Evolutionary conservation across 2,329 filamentous ascomycete genomes (phyloP).

Genomic region (Verticillium nonalfalfae): DNA sequence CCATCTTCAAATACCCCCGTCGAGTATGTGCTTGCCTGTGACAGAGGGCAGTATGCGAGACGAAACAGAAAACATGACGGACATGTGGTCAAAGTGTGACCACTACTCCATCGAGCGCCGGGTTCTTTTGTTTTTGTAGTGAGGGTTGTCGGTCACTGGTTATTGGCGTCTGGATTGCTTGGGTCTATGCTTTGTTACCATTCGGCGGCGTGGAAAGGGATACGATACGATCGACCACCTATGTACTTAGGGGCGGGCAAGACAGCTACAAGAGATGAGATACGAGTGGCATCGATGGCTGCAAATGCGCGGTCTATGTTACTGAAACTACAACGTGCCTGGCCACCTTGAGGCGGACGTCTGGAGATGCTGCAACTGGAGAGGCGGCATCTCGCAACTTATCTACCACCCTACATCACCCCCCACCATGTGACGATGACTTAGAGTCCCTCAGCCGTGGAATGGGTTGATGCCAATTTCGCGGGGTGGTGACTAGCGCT

Average conservation of each 20-base stretch:
- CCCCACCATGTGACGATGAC: neutral
- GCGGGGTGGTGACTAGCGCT: neutral
- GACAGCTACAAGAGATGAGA: neutral
- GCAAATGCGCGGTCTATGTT: neutral
- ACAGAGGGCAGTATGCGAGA: neutral
- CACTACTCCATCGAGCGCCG: neutral
- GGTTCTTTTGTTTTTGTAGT: neutral
- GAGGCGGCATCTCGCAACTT: too few relatives aligned
- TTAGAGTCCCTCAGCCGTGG: neutral
- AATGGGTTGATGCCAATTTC: neutral
- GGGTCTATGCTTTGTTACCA: neutral
- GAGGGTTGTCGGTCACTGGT: neutral
- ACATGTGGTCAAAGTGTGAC: neutral
- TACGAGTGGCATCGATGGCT: neutral
- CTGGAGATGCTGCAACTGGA: too few relatives aligned
- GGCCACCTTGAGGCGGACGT: neutral
- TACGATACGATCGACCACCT: neutral
- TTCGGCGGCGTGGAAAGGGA: neutral
- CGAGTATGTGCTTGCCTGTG: neutral
- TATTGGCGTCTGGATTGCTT: neutral
- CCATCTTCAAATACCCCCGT: neutral
- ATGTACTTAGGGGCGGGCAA: neutral
- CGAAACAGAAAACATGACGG: neutral
- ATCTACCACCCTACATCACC: neutral
- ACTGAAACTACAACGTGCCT: neutral